Conservation (phyloP, 257 asterid genomes). For the Penstemon davidsonii region DNA sequence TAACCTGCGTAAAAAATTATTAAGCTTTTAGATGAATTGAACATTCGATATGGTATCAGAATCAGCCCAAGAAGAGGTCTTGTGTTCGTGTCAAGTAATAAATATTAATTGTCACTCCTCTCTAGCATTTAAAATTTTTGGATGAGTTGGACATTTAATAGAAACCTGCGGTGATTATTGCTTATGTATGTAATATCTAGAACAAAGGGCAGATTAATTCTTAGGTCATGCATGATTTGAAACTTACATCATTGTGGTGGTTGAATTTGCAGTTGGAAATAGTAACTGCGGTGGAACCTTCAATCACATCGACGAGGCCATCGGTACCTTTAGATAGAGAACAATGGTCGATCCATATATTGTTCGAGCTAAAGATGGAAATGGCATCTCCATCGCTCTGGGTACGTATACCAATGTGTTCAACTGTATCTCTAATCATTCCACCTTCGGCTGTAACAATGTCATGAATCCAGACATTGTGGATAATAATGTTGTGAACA, state of each 20-base stretch:
- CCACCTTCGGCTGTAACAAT: conserved; percentile 53
- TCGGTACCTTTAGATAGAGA: conserved; percentile 53
- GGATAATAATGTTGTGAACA: conserved; percentile 63
- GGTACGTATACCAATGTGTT: conserved; percentile 63
- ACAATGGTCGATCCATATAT: conserved; percentile 74
- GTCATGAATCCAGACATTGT: conserved; percentile 60
- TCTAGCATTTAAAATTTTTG: no score
- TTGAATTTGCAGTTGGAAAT: conserved; percentile 89
- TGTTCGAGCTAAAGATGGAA: conserved; percentile 52
- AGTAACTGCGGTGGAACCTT: conserved; percentile 86
- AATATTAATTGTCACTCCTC: no score
- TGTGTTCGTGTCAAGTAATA: no score
- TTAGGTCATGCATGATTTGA: neutral
- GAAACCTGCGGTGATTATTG: no score
- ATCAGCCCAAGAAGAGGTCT: no score
- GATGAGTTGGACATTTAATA: no score
- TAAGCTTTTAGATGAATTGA: no score
- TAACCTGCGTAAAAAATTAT: conserved; percentile 46
- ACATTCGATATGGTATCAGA: no score
- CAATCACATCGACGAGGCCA: conserved; percentile 75
- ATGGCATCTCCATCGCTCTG: conserved; percentile 77
- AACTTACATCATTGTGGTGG: conserved; percentile 71
- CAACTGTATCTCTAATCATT: conserved; percentile 53
- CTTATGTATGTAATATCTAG: no score
- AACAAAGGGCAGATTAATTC: no score